Percentiles rank a stretch among this genome's conserved stretches.
phyloP scores from a whole-genome alignment of 208 protist genomes.

The Acanthamoeba royreba region DNA sequence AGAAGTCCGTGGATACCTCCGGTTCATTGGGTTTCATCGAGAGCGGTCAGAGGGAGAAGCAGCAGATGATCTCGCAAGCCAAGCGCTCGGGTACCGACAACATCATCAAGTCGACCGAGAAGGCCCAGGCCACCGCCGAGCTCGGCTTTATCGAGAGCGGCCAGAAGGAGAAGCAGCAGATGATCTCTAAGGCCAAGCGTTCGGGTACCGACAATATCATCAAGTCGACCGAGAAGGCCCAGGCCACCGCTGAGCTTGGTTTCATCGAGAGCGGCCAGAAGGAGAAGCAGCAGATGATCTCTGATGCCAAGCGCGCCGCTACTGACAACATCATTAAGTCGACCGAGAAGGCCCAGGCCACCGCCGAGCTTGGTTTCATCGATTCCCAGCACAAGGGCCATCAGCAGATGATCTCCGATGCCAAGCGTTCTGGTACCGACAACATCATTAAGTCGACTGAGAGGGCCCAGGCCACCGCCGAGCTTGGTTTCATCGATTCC shows the following conservation, averaged over 20 bases:
- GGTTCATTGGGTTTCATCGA: not conserved
- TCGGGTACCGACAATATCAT: not conserved
- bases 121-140: constrained; percentile 4
- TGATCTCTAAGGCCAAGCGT: constrained; percentile 28
- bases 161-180: not conserved
- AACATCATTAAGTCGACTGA: not conserved
- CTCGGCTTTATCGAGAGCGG: not conserved
- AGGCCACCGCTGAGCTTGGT: constrained; percentile 7
- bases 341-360: not conserved
- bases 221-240: not conserved
- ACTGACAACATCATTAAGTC: constrained; percentile 5
- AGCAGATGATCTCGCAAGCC: constrained; percentile 4
- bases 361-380: not conserved
- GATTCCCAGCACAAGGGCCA: not conserved
- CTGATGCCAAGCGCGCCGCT: not conserved
- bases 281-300: constrained; percentile 14
- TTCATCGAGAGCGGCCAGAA: not conserved
- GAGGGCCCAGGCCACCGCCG: not conserved
- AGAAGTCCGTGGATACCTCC: constrained; percentile 26
- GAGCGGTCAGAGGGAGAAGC: not conserved
- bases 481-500: constrained; percentile 19
- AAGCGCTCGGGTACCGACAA: not conserved
- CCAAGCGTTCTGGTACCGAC: not conserved
- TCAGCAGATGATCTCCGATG: constrained; percentile 39
- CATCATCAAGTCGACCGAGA: constrained; percentile 24